Evolutionary conservation across 2,329 filamentous ascomycete species (phyloP), one percentile per base, ranked within the genome.

Genomic region (Monilinia polystroma): DNA sequence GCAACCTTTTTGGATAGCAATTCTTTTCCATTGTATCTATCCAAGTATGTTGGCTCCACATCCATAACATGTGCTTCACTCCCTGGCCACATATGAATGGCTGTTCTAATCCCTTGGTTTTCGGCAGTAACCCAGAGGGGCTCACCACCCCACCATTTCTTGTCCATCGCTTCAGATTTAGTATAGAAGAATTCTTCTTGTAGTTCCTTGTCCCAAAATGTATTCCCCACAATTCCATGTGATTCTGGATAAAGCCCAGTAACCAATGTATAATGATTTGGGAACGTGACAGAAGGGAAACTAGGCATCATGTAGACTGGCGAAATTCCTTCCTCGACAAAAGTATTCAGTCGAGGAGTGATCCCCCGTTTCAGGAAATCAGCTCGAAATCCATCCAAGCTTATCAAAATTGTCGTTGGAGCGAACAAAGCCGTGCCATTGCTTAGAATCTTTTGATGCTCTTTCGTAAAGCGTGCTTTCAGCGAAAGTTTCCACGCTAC

Each of bases 51-150:
- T 2, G 93, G 92, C 70, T 93, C 88, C 23, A 88, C 81, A n/a
- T 84, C 82, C 16, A 87, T 83, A 68, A 96, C 90, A 76, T 92
- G 89, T 7, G 93, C 93, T 79, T 99, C 95, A 54, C 91, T 96
- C 2, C 95, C 95, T 1, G 95, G 95, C 95, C 95, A 99, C 95
- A 99, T 99, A 77, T 99, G 95, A 35, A 99, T 87, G 0, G 92
- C 95, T 41, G 89, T 87, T 66, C 86, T 85, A 43, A 96, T 82
- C 7, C 90, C 90, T 72, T 92, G 90, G 67, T 85, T 86, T 80
- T 98, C 95, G 6, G 94, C 94, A 1, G 94, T 96, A 35, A 90
- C 89, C 95, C 95, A 99, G 41, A 99, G 83, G 0, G 95, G 95
- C 76, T 98, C 93, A 3, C 93, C 95, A 52, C 85, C 88, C 94